These are phyloP conservation scores for Candida michaelii DNA, from an alignment of 805 yeast genomes.

Conservation along the genomic window DNA sequence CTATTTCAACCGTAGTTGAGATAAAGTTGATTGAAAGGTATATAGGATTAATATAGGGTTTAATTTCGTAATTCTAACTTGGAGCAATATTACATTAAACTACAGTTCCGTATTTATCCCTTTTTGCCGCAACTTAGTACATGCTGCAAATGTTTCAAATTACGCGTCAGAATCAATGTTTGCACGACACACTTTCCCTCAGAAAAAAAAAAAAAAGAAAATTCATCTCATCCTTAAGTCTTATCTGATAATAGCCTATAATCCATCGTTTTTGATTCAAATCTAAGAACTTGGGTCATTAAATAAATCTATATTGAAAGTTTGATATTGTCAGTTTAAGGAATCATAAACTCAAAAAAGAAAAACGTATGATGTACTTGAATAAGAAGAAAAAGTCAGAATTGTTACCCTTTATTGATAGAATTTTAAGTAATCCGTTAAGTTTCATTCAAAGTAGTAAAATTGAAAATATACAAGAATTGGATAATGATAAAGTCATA, in stretches of 20 bases:
- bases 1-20: background rate
- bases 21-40: too few relatives aligned
- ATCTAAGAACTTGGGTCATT: background rate
- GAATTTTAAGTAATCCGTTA: conserved; percentile 15
- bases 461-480: conserved; percentile 14
- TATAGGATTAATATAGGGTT: too few relatives aligned
- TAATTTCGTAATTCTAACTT: too few relatives aligned
- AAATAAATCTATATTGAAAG: background rate
- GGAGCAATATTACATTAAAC: too few relatives aligned
- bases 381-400: conserved; percentile 13
- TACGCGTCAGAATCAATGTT: conserved; percentile 5
- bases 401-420: conserved; percentile 16
- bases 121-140: too few relatives aligned
- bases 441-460: conserved; percentile 17
- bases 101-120: too few relatives aligned
- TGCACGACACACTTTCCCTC: conserved; percentile 1
- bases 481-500: conserved; percentile 14
- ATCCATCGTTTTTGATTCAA: background rate
- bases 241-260: conserved; percentile 2
- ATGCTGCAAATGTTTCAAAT: too few relatives aligned
- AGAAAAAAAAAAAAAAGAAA: conserved; percentile 4
- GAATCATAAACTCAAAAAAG: background rate
- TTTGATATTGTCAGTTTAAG: too few relatives aligned
- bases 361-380: conserved; percentile 4
- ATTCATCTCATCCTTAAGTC: conserved; percentile 6